Conservation (phyloP, 1,284 basidiomycete genomes). For the Wolfiporia cocos region DNA sequence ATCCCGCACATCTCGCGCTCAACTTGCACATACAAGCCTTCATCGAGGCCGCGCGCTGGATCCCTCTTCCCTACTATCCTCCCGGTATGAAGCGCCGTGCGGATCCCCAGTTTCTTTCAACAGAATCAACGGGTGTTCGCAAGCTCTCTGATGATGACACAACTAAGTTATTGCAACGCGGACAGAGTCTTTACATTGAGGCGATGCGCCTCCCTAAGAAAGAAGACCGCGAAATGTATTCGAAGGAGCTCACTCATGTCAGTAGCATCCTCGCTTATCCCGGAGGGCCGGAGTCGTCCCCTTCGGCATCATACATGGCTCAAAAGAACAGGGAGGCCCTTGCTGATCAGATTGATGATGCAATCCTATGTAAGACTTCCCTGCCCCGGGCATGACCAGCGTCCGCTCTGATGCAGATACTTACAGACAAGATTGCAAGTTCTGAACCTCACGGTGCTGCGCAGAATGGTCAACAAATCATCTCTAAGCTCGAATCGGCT, state of each 20-base stretch:
- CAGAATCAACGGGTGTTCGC: slow-evolving; percentile 10
- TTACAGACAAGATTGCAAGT: background rate
- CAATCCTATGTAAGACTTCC: slow-evolving; percentile 67
- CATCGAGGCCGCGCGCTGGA: slow-evolving; percentile 73
- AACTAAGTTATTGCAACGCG: slow-evolving; percentile 42
- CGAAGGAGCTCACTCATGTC: slow-evolving; percentile 66
- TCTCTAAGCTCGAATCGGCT: slow-evolving; percentile 57
- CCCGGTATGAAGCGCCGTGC: slow-evolving; percentile 14
- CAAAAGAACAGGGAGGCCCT: slow-evolving; percentile 71
- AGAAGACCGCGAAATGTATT: slow-evolving; percentile 52
- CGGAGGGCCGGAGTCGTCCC: slow-evolving; percentile 66
- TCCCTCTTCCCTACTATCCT: slow-evolving; percentile 47
- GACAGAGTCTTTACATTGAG: slow-evolving; percentile 54
- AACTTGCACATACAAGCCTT: slow-evolving; percentile 83
- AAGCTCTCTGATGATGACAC: slow-evolving; percentile 24
- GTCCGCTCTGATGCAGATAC: too few relatives aligned
- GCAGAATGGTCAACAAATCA: slow-evolving; percentile 39
- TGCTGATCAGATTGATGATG: slow-evolving; percentile 82
- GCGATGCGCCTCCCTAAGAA: slow-evolving; percentile 45
- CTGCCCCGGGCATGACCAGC: too few relatives aligned
- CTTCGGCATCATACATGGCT: slow-evolving; percentile 62
- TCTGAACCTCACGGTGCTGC: slow-evolving; percentile 30
- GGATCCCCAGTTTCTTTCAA: slow-evolving; percentile 5
- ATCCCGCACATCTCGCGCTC: slow-evolving; percentile 69
- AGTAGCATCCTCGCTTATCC: slow-evolving; percentile 72